Evolutionary conservation across 305 asterid genomes (phyloP), one percentile per base, ranked within the genome.

Genomic region (Fraxinus sp.): DNA sequence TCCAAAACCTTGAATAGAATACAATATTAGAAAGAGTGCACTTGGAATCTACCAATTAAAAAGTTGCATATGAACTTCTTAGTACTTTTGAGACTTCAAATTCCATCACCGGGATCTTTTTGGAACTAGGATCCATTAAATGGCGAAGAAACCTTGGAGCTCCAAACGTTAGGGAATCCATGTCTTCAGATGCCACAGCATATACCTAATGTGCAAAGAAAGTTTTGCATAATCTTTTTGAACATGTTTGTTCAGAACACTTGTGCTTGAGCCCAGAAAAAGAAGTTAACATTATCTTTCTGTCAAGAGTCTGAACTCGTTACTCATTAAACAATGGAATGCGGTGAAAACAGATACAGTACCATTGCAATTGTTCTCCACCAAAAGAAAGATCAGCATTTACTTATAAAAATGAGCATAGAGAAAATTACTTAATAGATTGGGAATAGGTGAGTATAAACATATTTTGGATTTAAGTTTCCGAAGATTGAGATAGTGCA

Each of bases 141-240:
- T 96, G 98, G 28, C 99, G 98, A 84, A 96, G 92, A 89, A 96
- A 96, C 83, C 81, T 91, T 46, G 97, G 93, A 85, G 98, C 95
- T 86, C 99, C 98, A 87, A 96, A 96, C 43, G 99, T 93, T 77
- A 96, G 89, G 68, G 98, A 96, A 90, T 96, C 99, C 99, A 96
- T 96, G 87, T 96, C 99, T 86, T 96, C 99, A 49, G 99, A 96
- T 43, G 99, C 98, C 79, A 95, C 97, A 81, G 92, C 99, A 87
- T 95, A 96, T 80, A 92, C 99, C 99, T 96, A 88, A 77, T 35
- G 77, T 5, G 37, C 70, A 87, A 68, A 80, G 82, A 64, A 87
- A 83, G 33, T 57, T 81, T 37, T 64, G 28, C 83, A 46, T 84
- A 49, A 77, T 35, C 79, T 78, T 86, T 41, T 46, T 52, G 37